These are phyloP conservation scores for Mycena polygramma DNA, from an alignment of 768 basidiomycete genomes.

Conservation along the genomic window DNA sequence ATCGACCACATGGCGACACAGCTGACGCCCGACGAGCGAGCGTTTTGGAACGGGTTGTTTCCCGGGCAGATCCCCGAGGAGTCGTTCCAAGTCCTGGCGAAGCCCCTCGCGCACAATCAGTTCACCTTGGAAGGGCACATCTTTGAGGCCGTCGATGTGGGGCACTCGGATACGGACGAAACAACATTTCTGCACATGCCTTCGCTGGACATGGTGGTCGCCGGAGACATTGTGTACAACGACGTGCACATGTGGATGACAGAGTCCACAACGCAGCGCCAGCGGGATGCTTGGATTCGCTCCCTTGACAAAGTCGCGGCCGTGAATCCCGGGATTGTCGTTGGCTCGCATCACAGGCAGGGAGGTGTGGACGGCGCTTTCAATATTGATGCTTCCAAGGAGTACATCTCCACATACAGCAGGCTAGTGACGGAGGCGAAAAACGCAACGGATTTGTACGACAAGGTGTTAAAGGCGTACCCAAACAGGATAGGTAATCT, in stretches of 20 bases:
- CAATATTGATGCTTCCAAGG: conserved; percentile 24
- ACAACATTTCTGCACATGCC: conserved; percentile 27
- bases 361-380: conserved; percentile 23
- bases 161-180: conserved; percentile 27
- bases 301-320: conserved; percentile 25
- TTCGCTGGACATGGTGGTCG: conserved; percentile 23
- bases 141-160: conserved; percentile 26
- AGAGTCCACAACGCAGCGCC: conserved; percentile 25
- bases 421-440: conserved; percentile 23
- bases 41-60: conserved; percentile 20
- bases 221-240: conserved; percentile 25
- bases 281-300: conserved; percentile 29
- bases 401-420: conserved; percentile 24
- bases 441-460: conserved; percentile 20
- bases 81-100: conserved; percentile 23
- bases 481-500: conserved; percentile 28
- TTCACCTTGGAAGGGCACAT: conserved; percentile 26
- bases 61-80: conserved; percentile 28
- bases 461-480: conserved; percentile 22
- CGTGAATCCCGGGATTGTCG: conserved; percentile 25
- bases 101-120: conserved; percentile 16
- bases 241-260: conserved; percentile 24
- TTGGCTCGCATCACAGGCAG: conserved; percentile 26
- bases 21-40: conserved; percentile 15
- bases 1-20: conserved; percentile 24